Evolutionary conservation across 2,329 filamentous ascomycete species (phyloP), one percentile per base, ranked within the genome.

Genomic region (Hymenoscyphus linearis): DNA sequence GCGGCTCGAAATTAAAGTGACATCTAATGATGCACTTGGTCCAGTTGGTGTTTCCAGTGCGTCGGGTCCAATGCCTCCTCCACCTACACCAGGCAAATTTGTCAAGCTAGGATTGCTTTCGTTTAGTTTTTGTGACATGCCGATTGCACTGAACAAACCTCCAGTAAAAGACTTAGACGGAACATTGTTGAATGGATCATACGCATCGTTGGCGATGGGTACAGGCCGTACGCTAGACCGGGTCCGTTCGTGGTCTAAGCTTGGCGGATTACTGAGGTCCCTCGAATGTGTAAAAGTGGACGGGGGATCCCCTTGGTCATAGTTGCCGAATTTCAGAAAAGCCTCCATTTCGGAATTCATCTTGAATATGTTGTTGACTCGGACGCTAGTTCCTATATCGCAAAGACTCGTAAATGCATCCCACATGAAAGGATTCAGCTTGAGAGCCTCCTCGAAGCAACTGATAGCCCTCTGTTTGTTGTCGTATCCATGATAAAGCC

Each of bases 401-500:
- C 93, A 96, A 7, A 99, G 82, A 16, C 85, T 88, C 25, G 88
- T 86, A 70, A 98, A 98, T 0, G 93, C 93, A 79, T 99, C 95
- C 95, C 95, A 99, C 84, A 96, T 95, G 75, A 98, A 93, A 1
- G 95, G 93, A 71, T 98, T 99, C 59, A 87, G 75, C 76, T 93
- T 96, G 69, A 99, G 78, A 5, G 93, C 86, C 63, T 96, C 91
- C 67, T 96, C 91, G 72, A 95, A 98, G 74, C 85, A 91, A 66
- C 89, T 84, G 16, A 93, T 86, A 7, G 95, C 93, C 74, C 90
- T 92, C 68, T 89, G 89, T 70, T 89, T 89, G 69, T 90, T 83
- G 68, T 96, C 85, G 69, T 95, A 88, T 2, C 85, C 90, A 55
- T 89, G 85, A 77, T 92, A 93, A 31, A 99, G 79, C 76, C 96